Evolutionary conservation across 257 asterid species (phyloP), one percentile per base, ranked within the genome.

Genomic region (Linaria vulgaris): DNA sequence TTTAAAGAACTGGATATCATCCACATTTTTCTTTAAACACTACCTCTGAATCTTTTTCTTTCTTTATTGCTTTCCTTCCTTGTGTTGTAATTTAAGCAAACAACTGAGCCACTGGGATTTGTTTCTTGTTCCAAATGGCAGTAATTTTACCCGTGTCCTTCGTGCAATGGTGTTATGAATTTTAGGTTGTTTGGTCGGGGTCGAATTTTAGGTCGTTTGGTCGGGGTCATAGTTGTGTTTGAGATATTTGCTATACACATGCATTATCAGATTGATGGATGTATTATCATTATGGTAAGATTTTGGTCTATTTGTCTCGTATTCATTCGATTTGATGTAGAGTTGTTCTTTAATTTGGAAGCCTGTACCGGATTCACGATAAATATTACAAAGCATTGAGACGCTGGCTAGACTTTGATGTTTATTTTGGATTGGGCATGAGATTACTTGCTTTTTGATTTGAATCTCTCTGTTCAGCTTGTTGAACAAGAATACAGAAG

Each of bases 121-220:
- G 31, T 12, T 1, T 38, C 15, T 46, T 38, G 54, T 38, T 14
- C 45, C 52, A 14, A 41, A 49, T 50, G 41, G 24, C 27, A 46
- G 11, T 9, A 1, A 34, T 34, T 30, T 6, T 24, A 20, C 46
- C 13, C 9, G 1, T 41, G 20, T 52, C n/a, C 41, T 65, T 38
- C 15, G 21, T 52, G 24, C 34, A 25, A 41, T 27, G 5, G 41
- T 34, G 41, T 6, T 48, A 44, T 1, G 50, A 19, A 0, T 38
- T 34, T 17, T 60, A 58, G 64, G 57, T 61, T 20, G 51, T 3
- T 21, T 66, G 46, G 14, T 6, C 31, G 50, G 7, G 51, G 22
- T 67, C 16, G 49, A 17, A 0, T 37, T 31, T 16, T 59, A 57
- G 64, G 56, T 61, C 23, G 51, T 3, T 21, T 66, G 41, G 14